Evolutionary conservation across 768 basidiomycete genomes (phyloP).

Genomic region (Lyophyllum shimeji): DNA sequence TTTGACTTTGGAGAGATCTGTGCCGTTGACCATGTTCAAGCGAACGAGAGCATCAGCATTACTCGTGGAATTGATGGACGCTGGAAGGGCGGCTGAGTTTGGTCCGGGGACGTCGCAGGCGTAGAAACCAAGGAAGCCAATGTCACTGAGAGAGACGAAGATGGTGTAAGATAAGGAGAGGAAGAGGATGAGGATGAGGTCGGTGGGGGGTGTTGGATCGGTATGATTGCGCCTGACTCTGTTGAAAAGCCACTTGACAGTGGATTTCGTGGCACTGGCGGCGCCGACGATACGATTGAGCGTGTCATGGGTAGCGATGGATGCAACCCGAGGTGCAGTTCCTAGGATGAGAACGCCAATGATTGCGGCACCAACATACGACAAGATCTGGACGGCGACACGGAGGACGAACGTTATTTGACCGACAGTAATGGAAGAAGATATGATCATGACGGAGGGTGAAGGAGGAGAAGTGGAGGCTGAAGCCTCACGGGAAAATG

Average conservation of each 20-base stretch:
- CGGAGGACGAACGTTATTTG: conserved; percentile 25
- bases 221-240: conserved; percentile 12
- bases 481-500: background rate
- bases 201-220: conserved; percentile 15
- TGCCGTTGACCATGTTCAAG: conserved; percentile 12
- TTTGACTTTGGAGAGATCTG: conserved; percentile 8
- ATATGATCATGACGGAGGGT: conserved; percentile 8
- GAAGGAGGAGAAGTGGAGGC: background rate
- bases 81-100: conserved; percentile 12
- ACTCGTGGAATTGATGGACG: conserved; percentile 12
- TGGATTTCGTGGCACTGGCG: conserved; percentile 10
- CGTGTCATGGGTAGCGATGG: conserved; percentile 21
- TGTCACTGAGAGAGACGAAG: conserved; percentile 16
- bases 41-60: conserved; percentile 10
- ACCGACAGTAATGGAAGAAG: conserved; percentile 15
- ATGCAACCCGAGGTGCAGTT: conserved; percentile 19
- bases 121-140: conserved; percentile 16
- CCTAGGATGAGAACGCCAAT: conserved; percentile 19
- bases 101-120: conserved; percentile 16
- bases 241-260: conserved; percentile 19
- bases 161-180: conserved; percentile 14
- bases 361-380: conserved; percentile 19
- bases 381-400: conserved; percentile 22
- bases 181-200: conserved; percentile 16
- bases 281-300: conserved; percentile 20